Percentiles rank a stretch among this genome's conserved stretches.
phyloP scores from a whole-genome alignment of 129 eudicot species.

The Flaveria robusta region DNA sequence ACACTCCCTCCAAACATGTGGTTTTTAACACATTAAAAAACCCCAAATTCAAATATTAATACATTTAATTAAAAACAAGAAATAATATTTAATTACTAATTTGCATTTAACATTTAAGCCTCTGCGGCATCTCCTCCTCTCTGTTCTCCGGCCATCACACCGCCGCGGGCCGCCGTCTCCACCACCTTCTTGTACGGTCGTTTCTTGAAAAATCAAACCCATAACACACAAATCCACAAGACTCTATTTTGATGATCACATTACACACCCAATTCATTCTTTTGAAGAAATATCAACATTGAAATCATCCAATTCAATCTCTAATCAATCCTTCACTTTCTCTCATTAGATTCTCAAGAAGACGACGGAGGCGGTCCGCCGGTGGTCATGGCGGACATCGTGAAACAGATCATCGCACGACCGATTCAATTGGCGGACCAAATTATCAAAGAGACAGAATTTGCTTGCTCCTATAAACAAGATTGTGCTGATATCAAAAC shows the following conservation, averaged over 20 bases:
- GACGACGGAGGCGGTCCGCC: slow-evolving; percentile 45
- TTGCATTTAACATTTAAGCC: slow-evolving; percentile 38
- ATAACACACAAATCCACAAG: background rate
- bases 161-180: slow-evolving; percentile 44
- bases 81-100: slow-evolving; percentile 2
- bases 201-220: slow-evolving; percentile 13
- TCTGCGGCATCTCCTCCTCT: slow-evolving; percentile 36
- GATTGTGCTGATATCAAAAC: slow-evolving; percentile 54
- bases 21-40: slow-evolving; percentile 25
- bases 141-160: slow-evolving; percentile 35
- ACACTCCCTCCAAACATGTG: slow-evolving; percentile 31
- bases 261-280: slow-evolving; percentile 12
- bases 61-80: background rate
- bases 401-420: slow-evolving; percentile 63
- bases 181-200: slow-evolving; percentile 30
- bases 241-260: background rate
- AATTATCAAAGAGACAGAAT: slow-evolving; percentile 54
- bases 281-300: slow-evolving; percentile 22
- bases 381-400: slow-evolving; percentile 60
- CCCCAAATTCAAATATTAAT: slow-evolving; percentile 5
- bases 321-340: slow-evolving; percentile 16
- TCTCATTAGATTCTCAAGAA: slow-evolving; percentile 25
- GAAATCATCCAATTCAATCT: slow-evolving; percentile 1
- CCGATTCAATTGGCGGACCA: slow-evolving; percentile 81
- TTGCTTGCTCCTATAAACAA: slow-evolving; percentile 45